Conservation (phyloP, 2,329 filamentous ascomycete species). For the Cephalotrichum gorgonifer region DNA sequence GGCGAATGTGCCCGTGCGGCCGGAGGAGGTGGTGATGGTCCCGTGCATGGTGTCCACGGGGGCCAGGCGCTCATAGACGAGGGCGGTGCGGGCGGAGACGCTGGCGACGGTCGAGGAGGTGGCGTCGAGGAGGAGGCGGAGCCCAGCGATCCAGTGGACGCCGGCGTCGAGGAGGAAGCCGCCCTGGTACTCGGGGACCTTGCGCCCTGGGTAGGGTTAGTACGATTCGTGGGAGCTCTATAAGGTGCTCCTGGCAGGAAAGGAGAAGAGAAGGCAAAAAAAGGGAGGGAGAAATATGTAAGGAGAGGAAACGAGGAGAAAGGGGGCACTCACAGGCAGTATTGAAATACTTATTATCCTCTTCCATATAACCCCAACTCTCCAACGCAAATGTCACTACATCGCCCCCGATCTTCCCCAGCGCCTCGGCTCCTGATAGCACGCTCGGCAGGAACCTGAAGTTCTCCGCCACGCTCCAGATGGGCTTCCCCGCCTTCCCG, state of each 20-base stretch:
- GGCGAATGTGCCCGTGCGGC: slow-evolving; percentile 44
- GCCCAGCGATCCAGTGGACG: slow-evolving; percentile 58
- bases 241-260: neutral
- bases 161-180: slow-evolving; percentile 70
- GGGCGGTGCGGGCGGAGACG: slow-evolving; percentile 43
- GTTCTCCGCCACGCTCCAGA: slow-evolving; percentile 61
- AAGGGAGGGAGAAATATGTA: neutral
- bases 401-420: slow-evolving; percentile 7
- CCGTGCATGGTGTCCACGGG: slow-evolving; percentile 59
- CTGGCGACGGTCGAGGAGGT: slow-evolving; percentile 29
- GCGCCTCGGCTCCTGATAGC: slow-evolving; percentile 27
- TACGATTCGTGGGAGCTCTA: too few species aligned
- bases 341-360: slow-evolving; percentile 34
- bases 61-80: slow-evolving; percentile 44
- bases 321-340: slow-evolving; percentile 27
- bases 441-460: slow-evolving; percentile 53
- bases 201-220: slow-evolving; percentile 39
- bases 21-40: slow-evolving; percentile 40
- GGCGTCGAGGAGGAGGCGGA: slow-evolving; percentile 45
- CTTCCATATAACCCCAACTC: slow-evolving; percentile 30
- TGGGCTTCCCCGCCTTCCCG: slow-evolving; percentile 17
- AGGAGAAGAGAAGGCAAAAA: slow-evolving; percentile 18
- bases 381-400: slow-evolving; percentile 26
- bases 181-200: slow-evolving; percentile 59
- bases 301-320: neutral